A percentile compares a stretch with the other conserved stretches of the same genome.
Evolutionary conservation across 2,329 filamentous ascomycete genomes (phyloP).

Genomic region (Cladosporium oxysporum): DNA sequence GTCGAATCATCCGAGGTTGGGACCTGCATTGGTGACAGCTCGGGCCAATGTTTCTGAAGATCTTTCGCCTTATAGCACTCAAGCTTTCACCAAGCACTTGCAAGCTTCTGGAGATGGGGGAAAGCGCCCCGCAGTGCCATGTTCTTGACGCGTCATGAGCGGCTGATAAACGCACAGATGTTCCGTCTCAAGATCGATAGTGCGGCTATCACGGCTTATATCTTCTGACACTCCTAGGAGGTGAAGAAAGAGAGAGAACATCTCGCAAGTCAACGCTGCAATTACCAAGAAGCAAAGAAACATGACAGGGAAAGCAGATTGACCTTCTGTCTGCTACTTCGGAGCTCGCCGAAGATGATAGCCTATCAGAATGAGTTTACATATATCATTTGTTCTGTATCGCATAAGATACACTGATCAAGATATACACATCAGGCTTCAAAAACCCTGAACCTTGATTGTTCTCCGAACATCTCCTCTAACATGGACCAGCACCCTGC

Average conservation of each 20-base stretch:
- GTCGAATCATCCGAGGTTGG: neutral
- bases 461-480: neutral
- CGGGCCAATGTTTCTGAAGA: neutral
- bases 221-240: neutral
- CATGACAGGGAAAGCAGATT: neutral
- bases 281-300: neutral
- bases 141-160: neutral
- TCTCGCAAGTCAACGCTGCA: neutral
- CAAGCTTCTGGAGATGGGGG: neutral
- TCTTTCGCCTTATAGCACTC: neutral
- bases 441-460: neutral
- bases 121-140: neutral
- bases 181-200: neutral
- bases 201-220: neutral
- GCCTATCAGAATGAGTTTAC: neutral
- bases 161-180: neutral
- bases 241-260: neutral
- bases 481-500: neutral
- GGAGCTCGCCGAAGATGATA: neutral
- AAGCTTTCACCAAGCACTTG: neutral
- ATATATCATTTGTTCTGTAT: neutral
- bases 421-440: neutral
- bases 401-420: neutral
- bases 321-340: neutral
- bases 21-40: neutral